Base-by-base conservation (phyloP, 108 stramenopile species). In the Phaeodactylum tricornutum region DNA sequence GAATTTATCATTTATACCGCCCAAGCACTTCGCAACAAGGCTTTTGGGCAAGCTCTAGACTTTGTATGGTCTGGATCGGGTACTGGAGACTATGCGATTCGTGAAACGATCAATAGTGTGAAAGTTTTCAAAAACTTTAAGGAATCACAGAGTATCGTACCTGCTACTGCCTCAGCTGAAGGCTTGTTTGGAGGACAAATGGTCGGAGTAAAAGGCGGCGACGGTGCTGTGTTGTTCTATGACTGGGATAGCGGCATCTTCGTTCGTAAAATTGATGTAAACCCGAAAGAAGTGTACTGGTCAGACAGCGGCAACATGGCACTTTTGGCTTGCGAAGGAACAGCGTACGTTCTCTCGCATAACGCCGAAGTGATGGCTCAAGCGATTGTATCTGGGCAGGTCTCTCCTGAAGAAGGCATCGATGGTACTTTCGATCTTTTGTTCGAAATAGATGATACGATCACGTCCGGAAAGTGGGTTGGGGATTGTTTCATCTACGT, bases 1-100 rank as follows among this genome's bases (percentile, higher is more conserved):
- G 98, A 99, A 67, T 99, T 95, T 69, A 96, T 99, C 59, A 96
- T 99, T 55, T 99, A 99, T 72, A 99, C 98, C 4, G 71, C 96
- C 17, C 92, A 95, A 70, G 96, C 95, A 11, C 79, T 98, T 32
- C 62, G 97, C 36, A 96, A 95, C 86, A 98, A 98, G 67, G 87
- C 93, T 16, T 99, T 97, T 61, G 98, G 98, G 14, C 79, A 91
- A 44, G 96, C 94, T 0, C 77, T 96, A 43, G 98, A 97, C 74
- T 97, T 99, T 72, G 94, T 89, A 26, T 99, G 98, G 98, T 90
- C 87, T 21, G 82, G 85, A 7, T 62, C 70, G 5, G 96, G 95
- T 31, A 94, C 98, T 20, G 96, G 96, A 27, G 98, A 99, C 64
- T 99, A 96, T 69, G 93, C 93, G 45, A 92, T 96, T 50, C 89